These are phyloP conservation scores for Pachyrhizus erosus DNA, from an alignment of 306 rosid genomes.

Conservation along the genomic window DNA sequence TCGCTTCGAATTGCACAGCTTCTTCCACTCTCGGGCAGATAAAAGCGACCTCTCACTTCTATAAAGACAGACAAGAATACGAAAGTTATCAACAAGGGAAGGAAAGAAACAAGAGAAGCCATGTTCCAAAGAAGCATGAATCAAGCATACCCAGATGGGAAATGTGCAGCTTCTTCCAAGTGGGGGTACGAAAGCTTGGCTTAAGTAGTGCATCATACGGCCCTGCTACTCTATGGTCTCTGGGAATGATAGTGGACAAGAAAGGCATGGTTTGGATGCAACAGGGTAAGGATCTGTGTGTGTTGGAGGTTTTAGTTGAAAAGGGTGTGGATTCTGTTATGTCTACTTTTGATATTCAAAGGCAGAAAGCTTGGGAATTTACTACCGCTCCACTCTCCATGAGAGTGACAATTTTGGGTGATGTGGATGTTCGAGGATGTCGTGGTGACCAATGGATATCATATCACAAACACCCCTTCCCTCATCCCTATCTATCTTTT, in stretches of 20 bases:
- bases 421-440: slow-evolving; percentile 10
- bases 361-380: background rate
- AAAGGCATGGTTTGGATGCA: slow-evolving; percentile 51
- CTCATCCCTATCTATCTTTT: slow-evolving; percentile 36
- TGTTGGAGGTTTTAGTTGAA: background rate
- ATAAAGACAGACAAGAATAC: background rate
- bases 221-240: slow-evolving; percentile 48
- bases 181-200: slow-evolving; percentile 38
- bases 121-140: background rate
- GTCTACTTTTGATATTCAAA: background rate
- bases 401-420: background rate
- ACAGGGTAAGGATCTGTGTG: background rate
- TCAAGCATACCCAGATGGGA: slow-evolving; percentile 58
- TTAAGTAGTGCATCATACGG: slow-evolving; percentile 42
- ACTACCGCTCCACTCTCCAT: background rate
- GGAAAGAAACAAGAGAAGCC: background rate
- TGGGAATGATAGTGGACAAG: slow-evolving; percentile 55
- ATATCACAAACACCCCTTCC: slow-evolving; percentile 32
- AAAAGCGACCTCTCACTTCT: slow-evolving; percentile 52
- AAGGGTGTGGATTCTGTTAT: background rate
- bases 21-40: slow-evolving; percentile 52
- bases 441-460: slow-evolving; percentile 54
- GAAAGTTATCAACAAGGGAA: slow-evolving; percentile 1
- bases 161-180: slow-evolving; percentile 44
- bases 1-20: slow-evolving; percentile 51